Base-by-base conservation (phyloP, 306 rosid genomes). In the Rosa chinensis region DNA sequence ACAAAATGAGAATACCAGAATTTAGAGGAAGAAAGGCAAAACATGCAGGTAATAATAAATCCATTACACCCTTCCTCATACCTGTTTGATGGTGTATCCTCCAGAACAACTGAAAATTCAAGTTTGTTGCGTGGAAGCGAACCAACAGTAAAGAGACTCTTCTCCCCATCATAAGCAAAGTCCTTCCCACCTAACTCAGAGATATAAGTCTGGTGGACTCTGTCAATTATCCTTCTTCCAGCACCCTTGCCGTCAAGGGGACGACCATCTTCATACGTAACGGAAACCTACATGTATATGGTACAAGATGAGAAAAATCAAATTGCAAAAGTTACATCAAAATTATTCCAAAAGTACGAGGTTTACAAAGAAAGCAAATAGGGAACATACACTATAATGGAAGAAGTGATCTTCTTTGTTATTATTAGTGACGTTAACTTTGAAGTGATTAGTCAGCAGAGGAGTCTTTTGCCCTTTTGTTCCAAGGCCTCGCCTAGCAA, bases 151-250 rank as follows among this genome's bases (percentile, higher is more conserved):
- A 96, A 96, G 78, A 96, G 32, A 45, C 97, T 96, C 68, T 95
- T 93, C 11, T 93, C 99, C 0, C 99, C 99, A 43, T 96, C 99
- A 61, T 96, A 96, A 1, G 99, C 99, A 37, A 96, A 90, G 66
- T 90, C 86, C 78, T 93, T 96, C 23, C 95, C 98, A 32, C 87
- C 88, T 58, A 96, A 67, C 77, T 91, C 96, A 5, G 88, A 76
- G n/a, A 69, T 77, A 73, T 96, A 96, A 0, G 99, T 96, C 47
- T 91, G 93, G 66, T 93, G 92, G 23, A 96, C 92, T 78, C 84
- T 88, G 56, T 91, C 99, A 0, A 95, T 74, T 5, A 95, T 89
- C 42, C 83, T 91, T 63, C 99, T 86, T 18, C 98, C 99, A 5
- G 82, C 78, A 6, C 99, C 99, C 76, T 90, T 91, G 0, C 89